Evolutionary conservation across 164 flowering plant genomes (phyloP).

Genomic region (Kingdonia uniflora): DNA sequence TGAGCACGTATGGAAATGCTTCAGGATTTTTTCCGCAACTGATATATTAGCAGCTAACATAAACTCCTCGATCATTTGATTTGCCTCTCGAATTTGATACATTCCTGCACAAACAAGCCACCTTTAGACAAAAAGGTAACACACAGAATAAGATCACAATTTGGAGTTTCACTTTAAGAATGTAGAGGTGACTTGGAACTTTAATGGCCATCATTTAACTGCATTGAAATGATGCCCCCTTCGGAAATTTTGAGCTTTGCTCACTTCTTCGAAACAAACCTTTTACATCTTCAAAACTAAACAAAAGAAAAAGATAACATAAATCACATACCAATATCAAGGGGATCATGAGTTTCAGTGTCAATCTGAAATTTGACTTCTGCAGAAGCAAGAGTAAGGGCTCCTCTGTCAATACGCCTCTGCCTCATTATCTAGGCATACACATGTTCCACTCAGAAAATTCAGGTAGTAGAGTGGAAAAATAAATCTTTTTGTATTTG

Average conservation of each 20-base stretch:
- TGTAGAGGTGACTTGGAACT: too few relatives aligned
- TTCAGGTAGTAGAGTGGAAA: too few relatives aligned
- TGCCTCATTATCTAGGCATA: constrained; percentile 71
- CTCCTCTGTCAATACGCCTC: constrained; percentile 93
- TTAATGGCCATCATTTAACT: too few relatives aligned
- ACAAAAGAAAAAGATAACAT: neutral
- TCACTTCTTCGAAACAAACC: too few relatives aligned
- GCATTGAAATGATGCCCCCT: too few relatives aligned
- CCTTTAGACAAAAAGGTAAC: neutral
- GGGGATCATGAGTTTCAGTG: constrained; percentile 99
- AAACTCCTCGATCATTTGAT: constrained; percentile 99
- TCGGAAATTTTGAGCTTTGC: too few relatives aligned
- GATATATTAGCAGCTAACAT: constrained; percentile 99
- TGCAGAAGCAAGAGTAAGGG: constrained; percentile 98
- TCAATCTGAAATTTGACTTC: constrained; percentile 99
- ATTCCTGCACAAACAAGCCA: constrained; percentile 50
- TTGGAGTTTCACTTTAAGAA: too few relatives aligned
- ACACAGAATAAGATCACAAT: too few relatives aligned
- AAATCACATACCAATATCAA: constrained; percentile 77
- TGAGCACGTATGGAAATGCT: constrained; percentile 63
- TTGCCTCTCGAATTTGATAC: constrained; percentile 98
- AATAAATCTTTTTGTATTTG: too few relatives aligned
- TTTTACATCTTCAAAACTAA: too few relatives aligned
- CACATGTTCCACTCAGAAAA: too few relatives aligned
- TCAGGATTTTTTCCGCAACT: constrained; percentile 81